Conservation (phyloP, 1,284 basidiomycete genomes). For the Sanghuangporus weigelae region DNA sequence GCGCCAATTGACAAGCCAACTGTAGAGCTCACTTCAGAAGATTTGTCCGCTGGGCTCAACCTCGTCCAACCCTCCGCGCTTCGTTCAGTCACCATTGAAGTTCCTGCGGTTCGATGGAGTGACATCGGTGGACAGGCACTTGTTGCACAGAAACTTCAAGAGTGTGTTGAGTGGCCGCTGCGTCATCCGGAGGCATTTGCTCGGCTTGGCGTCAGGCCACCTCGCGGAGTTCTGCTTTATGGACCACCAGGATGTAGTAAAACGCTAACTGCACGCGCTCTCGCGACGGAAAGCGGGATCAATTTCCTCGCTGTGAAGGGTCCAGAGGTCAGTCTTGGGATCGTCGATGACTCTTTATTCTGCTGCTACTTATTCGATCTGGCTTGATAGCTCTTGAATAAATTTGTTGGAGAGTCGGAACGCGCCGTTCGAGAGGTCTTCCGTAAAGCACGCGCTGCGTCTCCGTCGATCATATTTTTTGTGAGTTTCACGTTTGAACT, state of each 20-base stretch:
- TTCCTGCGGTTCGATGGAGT: constrained; percentile 76
- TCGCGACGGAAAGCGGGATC: constrained; percentile 91
- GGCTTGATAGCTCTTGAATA: constrained; percentile 74
- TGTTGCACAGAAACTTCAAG: constrained; percentile 79
- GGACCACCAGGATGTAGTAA: constrained; percentile 98
- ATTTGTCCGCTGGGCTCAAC: constrained; percentile 72
- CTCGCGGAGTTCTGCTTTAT: constrained; percentile 89
- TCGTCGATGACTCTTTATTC: constrained; percentile 6
- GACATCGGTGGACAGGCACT: constrained; percentile 86
- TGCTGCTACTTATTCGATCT: background rate
- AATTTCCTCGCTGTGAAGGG: constrained; percentile 99
- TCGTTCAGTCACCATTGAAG: constrained; percentile 88
- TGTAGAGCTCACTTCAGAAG: constrained; percentile 50
- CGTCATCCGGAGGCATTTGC: constrained; percentile 81
- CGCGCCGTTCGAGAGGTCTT: constrained; percentile 93
- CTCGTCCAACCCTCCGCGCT: constrained; percentile 89
- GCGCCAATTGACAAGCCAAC: constrained; percentile 23
- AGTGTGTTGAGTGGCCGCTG: constrained; percentile 95
- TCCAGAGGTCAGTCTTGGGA: constrained; percentile 66
- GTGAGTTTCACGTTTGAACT: constrained; percentile 41
- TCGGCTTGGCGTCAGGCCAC: constrained; percentile 84
- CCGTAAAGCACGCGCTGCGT: constrained; percentile 87
- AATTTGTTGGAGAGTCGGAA: constrained; percentile 98
- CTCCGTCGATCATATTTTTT: constrained; percentile 96
- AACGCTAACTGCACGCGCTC: constrained; percentile 90